These are phyloP conservation scores for Macroventuria anomochaeta DNA, from an alignment of 2,329 filamentous ascomycete genomes.

Conservation along the genomic window DNA sequence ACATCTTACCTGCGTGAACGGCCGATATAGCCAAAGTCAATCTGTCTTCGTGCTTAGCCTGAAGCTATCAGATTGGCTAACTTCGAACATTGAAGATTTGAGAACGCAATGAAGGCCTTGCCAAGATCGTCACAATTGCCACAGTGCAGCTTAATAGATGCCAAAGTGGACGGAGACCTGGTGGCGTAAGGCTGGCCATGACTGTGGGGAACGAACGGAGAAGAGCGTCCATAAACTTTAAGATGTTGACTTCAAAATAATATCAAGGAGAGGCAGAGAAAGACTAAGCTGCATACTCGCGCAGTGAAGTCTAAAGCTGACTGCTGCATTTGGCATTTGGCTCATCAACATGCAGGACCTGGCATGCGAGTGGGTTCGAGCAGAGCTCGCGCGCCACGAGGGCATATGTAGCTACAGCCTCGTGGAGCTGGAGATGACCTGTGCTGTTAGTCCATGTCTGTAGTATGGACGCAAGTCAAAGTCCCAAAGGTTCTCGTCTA, in stretches of 20 bases:
- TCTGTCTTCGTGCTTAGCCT: background rate
- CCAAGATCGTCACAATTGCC: background rate
- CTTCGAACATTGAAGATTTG: too few species aligned
- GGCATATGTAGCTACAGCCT: background rate
- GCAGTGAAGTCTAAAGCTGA: background rate
- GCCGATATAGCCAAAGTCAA: background rate
- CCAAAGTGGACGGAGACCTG: background rate
- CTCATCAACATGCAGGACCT: background rate
- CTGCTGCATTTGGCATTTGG: background rate
- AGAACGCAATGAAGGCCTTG: background rate
- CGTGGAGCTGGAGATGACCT: background rate
- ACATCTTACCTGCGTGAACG: background rate
- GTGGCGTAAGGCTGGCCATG: constrained; percentile 11
- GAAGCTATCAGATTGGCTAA: background rate
- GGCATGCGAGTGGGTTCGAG: background rate
- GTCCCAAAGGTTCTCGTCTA: background rate
- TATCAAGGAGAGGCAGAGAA: background rate
- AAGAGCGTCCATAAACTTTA: background rate
- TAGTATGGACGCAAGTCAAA: background rate
- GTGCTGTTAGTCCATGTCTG: background rate
- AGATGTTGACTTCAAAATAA: background rate
- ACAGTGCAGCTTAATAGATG: background rate
- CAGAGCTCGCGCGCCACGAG: background rate
- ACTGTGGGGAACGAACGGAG: constrained; percentile 7
- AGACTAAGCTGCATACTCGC: background rate